Evolutionary conservation across 805 yeast species (phyloP), one percentile per base, ranked within the genome.

Genomic region (Myxozyma mucilagina): DNA sequence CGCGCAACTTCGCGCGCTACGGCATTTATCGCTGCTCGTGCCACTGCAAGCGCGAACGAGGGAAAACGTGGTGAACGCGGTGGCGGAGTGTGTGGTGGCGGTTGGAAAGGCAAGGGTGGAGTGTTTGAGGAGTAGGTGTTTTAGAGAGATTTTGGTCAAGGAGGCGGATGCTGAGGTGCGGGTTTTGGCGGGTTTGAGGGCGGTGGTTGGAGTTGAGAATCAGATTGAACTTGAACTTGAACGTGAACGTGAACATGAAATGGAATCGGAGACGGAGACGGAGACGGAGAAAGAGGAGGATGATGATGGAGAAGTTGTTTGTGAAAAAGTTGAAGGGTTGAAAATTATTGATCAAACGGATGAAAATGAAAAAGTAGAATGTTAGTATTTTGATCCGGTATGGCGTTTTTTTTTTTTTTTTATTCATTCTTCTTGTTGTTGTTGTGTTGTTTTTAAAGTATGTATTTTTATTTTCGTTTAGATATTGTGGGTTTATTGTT

Each of bases 81-180:
- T 81, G 20, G 79, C 80, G 47, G 74, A 79, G 60, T 70, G 83
- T 61, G 77, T 80, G n/a, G 77, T 82, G 31, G 79, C 81, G 62
- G 70, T 85, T 48, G 86, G 84, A 61, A 82, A 85, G 84, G 71
- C 81, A 41, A 79, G 84, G 78, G 80, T 80, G 59, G 87, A 86
- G 60, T 72, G 79, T 13, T 77, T 80, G 57, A 76, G 82, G 51
- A 76, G 78, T 48, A 71, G 71, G 31, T 75, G 79, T 31, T 81
- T 80, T 69, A 64, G 74, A 14, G 72, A 72, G 41, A 71, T 81
- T 16, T 68, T 79, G 53, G 69, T 63, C 35, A 64, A 66, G 59
- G 78, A 74, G 52, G 64, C 66, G 36, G 66, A 60, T 42, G 52
- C 56, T 31, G 66, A 63, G 53, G 34, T 43, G n/a, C 57, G 38